Percentiles rank a stretch among this genome's conserved stretches.
phyloP scores from a whole-genome alignment of 2,329 filamentous ascomycete genomes.

The Fusarium virguliforme region DNA sequence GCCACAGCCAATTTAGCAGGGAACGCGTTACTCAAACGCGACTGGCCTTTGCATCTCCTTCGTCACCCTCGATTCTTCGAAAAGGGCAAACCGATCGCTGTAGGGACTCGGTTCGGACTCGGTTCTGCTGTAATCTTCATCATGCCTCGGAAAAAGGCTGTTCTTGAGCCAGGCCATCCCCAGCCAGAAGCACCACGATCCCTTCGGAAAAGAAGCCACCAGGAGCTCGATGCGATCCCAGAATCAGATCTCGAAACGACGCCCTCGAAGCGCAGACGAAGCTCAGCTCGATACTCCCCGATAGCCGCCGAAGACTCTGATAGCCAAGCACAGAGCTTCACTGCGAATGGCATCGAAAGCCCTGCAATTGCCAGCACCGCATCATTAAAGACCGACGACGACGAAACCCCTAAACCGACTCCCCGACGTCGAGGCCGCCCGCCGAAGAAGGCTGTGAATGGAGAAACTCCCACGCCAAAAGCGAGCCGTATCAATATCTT shows the following conservation, averaged over 20 bases:
- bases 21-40: constrained; percentile 48
- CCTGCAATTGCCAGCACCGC: constrained; percentile 28
- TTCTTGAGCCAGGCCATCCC: constrained; percentile 31
- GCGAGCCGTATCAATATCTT: constrained; percentile 54
- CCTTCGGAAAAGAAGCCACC: constrained; percentile 48
- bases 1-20: constrained; percentile 51
- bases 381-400: constrained; percentile 41
- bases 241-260: constrained; percentile 52
- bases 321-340: constrained; percentile 46
- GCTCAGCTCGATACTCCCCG: constrained; percentile 35
- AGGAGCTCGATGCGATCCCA: constrained; percentile 50
- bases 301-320: constrained; percentile 25
- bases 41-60: constrained; percentile 27
- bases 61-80: constrained; percentile 18
- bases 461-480: constrained; percentile 58
- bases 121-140: background rate
- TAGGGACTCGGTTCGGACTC: background rate
- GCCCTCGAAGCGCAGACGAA: constrained; percentile 55
- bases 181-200: constrained; percentile 34
- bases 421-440: constrained; percentile 57
- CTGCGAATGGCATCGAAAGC: constrained; percentile 7
- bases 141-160: constrained; percentile 46
- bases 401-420: constrained; percentile 53
- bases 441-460: constrained; percentile 53
- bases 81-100: constrained; percentile 1